These are phyloP conservation scores for Metschnikowia bowlesiae DNA, from an alignment of 805 yeast species.

Conservation along the genomic window DNA sequence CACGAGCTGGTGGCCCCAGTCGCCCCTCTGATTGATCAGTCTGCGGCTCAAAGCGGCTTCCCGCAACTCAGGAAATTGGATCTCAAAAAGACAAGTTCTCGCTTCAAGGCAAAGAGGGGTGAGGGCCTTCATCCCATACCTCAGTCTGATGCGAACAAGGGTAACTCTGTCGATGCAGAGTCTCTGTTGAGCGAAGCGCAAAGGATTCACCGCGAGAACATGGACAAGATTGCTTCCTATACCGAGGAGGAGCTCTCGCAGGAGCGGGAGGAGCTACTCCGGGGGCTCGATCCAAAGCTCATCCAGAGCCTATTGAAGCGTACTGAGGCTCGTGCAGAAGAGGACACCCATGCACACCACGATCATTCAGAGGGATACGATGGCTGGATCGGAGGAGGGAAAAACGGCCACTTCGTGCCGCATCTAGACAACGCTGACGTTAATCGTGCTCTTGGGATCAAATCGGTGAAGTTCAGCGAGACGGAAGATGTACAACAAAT, in stretches of 20 bases:
- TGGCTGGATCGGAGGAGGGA: constrained; percentile 41
- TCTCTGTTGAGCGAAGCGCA: constrained; percentile 51
- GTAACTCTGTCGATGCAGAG: background rate
- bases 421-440: constrained; percentile 33
- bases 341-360: constrained; percentile 23
- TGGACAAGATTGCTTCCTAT: constrained; percentile 58
- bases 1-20: constrained; percentile 40
- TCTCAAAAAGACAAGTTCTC: constrained; percentile 16
- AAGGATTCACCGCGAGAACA: constrained; percentile 71
- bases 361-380: constrained; percentile 38
- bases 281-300: constrained; percentile 64
- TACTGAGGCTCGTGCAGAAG: constrained; percentile 45
- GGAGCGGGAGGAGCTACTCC: constrained; percentile 64
- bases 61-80: constrained; percentile 31
- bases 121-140: background rate
- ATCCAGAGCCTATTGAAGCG: constrained; percentile 54
- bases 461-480: constrained; percentile 16
- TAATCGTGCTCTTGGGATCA: constrained; percentile 34
- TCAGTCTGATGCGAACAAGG: background rate
- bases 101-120: constrained; percentile 4
- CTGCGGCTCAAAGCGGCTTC: constrained; percentile 26
- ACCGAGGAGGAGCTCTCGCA: constrained; percentile 56
- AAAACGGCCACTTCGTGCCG: constrained; percentile 33
- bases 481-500: constrained; percentile 11
- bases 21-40: constrained; percentile 13